Conservation (phyloP, 1,139 yeast species). For the Kurtzmaniella quercitrusa region DNA sequence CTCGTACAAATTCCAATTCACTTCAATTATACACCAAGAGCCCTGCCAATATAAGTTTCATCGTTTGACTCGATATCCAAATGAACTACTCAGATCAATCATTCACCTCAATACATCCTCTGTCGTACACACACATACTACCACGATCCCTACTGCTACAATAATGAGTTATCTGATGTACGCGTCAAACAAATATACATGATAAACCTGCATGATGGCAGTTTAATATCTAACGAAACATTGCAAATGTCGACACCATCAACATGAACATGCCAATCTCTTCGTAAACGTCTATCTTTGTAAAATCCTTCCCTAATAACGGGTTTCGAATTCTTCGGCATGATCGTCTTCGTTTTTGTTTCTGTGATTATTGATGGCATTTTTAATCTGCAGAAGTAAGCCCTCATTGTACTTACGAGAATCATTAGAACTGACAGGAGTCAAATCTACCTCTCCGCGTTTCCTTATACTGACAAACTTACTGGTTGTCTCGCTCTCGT, state of each 20-base stretch:
- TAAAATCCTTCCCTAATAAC: slow-evolving; percentile 8
- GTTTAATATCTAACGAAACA: not conserved
- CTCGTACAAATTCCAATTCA: too few species aligned
- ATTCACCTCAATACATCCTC: too few species aligned
- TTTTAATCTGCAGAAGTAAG: slow-evolving; percentile 48
- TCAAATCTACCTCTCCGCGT: slow-evolving; percentile 20
- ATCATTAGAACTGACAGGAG: slow-evolving; percentile 26
- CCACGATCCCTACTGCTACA: too few species aligned
- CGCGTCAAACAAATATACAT: not conserved
- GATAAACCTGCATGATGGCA: not conserved
- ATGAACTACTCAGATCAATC: too few species aligned
- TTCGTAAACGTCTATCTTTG: too few species aligned
- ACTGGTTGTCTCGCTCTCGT: slow-evolving; percentile 30
- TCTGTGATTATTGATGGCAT: slow-evolving; percentile 48
- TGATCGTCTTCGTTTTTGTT: slow-evolving; percentile 35
- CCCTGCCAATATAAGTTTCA: too few species aligned
- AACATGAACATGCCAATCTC: too few species aligned
- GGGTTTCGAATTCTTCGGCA: slow-evolving; percentile 59
- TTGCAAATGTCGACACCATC: too few species aligned
- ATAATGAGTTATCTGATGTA: not conserved
- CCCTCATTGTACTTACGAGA: slow-evolving; percentile 34
- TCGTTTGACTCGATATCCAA: too few species aligned
- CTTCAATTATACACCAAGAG: too few species aligned
- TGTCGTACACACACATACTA: too few species aligned
- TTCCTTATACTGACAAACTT: slow-evolving; percentile 7